Percentiles rank a stretch among this genome's conserved stretches.
Conservation (phyloP, 805 yeast species). For the Candida sonorensis region DNA sequence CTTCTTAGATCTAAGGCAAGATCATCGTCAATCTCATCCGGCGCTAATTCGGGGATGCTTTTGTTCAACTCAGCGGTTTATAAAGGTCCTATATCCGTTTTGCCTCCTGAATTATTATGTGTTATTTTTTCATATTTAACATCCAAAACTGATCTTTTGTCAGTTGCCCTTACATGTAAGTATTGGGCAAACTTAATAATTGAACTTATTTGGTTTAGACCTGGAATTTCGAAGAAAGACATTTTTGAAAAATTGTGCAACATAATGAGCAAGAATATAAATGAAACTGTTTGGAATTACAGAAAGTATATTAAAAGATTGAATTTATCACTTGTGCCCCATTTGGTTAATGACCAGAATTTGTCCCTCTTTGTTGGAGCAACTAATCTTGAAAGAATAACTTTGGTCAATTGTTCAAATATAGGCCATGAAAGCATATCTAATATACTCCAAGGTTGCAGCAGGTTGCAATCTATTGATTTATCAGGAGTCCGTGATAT, state of each 20-base stretch:
- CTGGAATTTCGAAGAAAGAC: constrained; percentile 49
- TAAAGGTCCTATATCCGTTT: constrained; percentile 31
- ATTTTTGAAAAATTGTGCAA: constrained; percentile 47
- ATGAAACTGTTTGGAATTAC: constrained; percentile 56
- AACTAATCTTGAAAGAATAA: constrained; percentile 73
- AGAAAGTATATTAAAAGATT: constrained; percentile 67
- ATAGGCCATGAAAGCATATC: constrained; percentile 58
- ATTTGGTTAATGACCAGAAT: constrained; percentile 56
- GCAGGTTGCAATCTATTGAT: constrained; percentile 76
- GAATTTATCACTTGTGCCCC: constrained; percentile 71
- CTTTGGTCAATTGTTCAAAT: constrained; percentile 72
- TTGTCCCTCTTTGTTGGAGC: constrained; percentile 60
- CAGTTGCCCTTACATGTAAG: constrained; percentile 66
- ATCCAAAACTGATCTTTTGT: constrained; percentile 51
- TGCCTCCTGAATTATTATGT: constrained; percentile 57
- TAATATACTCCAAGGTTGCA: constrained; percentile 55
- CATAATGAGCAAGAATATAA: constrained; percentile 45
- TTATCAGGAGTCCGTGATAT: constrained; percentile 69
- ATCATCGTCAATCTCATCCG: constrained; percentile 13
- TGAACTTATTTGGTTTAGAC: constrained; percentile 84
- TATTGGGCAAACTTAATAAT: constrained; percentile 74
- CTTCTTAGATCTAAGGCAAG: constrained; percentile 23
- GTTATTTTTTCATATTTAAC: constrained; percentile 60
- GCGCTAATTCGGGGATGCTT: constrained; percentile 2
- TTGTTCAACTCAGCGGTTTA: constrained; percentile 6